Conservation (phyloP, 2,329 filamentous ascomycete genomes). For the Xylariaceae sp. region DNA sequence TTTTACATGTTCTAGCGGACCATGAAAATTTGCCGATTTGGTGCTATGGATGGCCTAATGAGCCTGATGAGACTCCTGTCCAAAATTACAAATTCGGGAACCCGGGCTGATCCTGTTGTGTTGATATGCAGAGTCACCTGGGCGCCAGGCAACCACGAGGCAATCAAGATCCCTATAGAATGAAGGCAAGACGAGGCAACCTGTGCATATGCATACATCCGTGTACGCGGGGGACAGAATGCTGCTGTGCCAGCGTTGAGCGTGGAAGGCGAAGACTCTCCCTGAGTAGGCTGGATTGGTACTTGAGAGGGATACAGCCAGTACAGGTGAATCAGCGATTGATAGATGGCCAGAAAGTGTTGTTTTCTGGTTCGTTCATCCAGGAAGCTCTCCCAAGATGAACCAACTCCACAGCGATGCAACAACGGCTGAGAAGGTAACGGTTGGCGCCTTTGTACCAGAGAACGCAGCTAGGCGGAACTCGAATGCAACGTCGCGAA, state of each 20-base stretch:
- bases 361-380: background rate
- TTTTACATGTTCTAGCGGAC: background rate
- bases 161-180: constrained; percentile 4
- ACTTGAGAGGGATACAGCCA: too few species aligned
- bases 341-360: too few species aligned
- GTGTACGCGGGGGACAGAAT: background rate
- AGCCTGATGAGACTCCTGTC: background rate
- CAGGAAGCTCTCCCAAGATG: too few species aligned
- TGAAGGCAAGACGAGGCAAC: constrained; percentile 8
- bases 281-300: background rate
- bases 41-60: background rate
- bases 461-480: constrained; percentile 16
- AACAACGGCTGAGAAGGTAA: constrained; percentile 25
- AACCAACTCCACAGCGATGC: constrained; percentile 15
- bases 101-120: background rate
- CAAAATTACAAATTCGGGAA: background rate
- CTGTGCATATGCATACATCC: too few species aligned
- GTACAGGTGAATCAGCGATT: too few species aligned
- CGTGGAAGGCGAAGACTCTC: background rate
- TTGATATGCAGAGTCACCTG: background rate
- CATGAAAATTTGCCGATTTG: background rate
- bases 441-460: constrained; percentile 21
- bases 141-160: constrained; percentile 10
- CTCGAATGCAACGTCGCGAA: constrained; percentile 8
- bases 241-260: background rate